Percentiles rank a stretch among this genome's conserved stretches.
These are phyloP conservation scores for Sanghuangporus baumii DNA, from an alignment of 1,284 basidiomycete species.

Conservation along the genomic window DNA sequence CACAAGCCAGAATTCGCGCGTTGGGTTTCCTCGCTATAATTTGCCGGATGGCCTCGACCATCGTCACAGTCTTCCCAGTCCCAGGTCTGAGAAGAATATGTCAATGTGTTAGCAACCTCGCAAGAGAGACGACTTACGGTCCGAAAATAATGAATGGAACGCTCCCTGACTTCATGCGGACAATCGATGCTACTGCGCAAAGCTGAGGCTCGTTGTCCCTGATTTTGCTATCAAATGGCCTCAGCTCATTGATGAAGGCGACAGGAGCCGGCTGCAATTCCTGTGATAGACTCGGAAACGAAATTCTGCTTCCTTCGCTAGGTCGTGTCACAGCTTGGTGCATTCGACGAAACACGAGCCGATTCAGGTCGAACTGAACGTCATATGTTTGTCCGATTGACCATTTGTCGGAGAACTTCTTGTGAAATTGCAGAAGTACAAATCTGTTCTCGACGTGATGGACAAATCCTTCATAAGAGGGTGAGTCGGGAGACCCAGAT, in stretches of 20 bases:
- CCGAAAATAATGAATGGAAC: constrained; percentile 60
- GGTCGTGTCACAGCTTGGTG: constrained; percentile 45
- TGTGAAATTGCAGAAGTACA: constrained; percentile 40
- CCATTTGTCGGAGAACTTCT: constrained; percentile 32
- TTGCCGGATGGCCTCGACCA: constrained; percentile 61
- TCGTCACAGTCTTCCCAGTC: constrained; percentile 65
- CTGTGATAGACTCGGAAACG: constrained; percentile 41
- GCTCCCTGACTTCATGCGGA: constrained; percentile 38
- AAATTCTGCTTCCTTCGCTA: constrained; percentile 32
- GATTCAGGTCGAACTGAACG: constrained; percentile 45
- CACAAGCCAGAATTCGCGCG: constrained; percentile 54
- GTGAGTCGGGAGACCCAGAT: constrained; percentile 29
- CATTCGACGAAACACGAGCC: constrained; percentile 44
- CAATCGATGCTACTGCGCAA: constrained; percentile 48
- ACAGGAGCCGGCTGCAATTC: constrained; percentile 37
- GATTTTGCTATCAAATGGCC: constrained; percentile 39
- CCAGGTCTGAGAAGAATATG: constrained; percentile 39
- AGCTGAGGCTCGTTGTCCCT: constrained; percentile 44
- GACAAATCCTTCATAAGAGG: constrained; percentile 43
- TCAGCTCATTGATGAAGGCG: constrained; percentile 22
- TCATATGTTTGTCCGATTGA: constrained; percentile 39
- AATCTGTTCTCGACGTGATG: constrained; percentile 33
- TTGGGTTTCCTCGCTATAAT: constrained; percentile 37
- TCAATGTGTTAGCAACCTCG: not conserved
- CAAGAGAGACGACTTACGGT: constrained; percentile 42